Percentiles rank a stretch among this genome's conserved stretches.
Evolutionary conservation across 148 eudicot species (phyloP).

Genomic region (Suaeda aralocaspica): DNA sequence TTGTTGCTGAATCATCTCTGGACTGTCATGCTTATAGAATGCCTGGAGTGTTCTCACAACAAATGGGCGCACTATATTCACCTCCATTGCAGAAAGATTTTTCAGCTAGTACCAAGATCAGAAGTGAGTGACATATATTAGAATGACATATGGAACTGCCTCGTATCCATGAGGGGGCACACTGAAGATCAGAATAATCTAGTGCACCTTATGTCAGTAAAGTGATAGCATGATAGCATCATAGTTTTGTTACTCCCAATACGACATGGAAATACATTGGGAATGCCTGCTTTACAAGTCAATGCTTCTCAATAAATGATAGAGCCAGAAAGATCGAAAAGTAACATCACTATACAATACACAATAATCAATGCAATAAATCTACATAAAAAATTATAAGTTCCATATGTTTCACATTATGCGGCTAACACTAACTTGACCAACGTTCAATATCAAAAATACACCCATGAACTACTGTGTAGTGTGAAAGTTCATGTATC

Average conservation of each 20-base stretch:
- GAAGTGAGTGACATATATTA: not conserved
- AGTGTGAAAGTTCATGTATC: not conserved
- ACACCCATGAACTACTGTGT: not conserved
- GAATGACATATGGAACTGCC: not conserved
- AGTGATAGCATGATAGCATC: not conserved
- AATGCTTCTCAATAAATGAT: not conserved
- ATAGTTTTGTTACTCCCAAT: not conserved
- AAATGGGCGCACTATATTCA: conserved; percentile 88
- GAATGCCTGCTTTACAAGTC: conserved; percentile 1
- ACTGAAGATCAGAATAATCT: not conserved
- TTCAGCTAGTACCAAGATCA: conserved; percentile 47
- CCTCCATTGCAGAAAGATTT: conserved; percentile 96
- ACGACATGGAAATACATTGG: not conserved
- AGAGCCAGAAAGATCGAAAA: not conserved
- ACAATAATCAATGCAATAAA: no score
- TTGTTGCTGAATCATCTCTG: conserved; percentile 76
- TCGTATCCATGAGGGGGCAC: not conserved
- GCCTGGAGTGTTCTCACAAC: conserved; percentile 75
- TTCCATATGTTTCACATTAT: not conserved
- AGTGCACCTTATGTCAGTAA: no score
- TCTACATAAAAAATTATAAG: not conserved
- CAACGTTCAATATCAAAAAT: not conserved
- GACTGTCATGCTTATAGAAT: conserved; percentile 78
- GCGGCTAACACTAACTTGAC: not conserved
- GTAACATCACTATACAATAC: not conserved